Evolutionary conservation across 192 early-diverging fungal genomes (phyloP).

Genomic region (Entrophospora sp.): DNA sequence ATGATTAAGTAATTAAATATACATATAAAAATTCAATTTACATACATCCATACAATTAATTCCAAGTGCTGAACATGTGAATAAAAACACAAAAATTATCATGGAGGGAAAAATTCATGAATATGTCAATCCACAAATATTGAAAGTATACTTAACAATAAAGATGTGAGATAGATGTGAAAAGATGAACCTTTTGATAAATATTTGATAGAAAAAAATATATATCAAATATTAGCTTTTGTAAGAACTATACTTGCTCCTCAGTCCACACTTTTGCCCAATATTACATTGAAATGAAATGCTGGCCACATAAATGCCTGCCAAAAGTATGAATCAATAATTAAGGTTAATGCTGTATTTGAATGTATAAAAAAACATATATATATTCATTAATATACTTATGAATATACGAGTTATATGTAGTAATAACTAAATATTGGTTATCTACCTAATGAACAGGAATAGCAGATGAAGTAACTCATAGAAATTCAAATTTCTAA

Average conservation of each 20-base stretch:
- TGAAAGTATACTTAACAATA: conserved; percentile 56
- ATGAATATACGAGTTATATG: too few relatives aligned
- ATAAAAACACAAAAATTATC: conserved; percentile 47
- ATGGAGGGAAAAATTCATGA: conserved; percentile 47
- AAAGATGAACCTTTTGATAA: conserved; percentile 42
- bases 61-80: conserved; percentile 79
- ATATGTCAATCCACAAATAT: conserved; percentile 34
- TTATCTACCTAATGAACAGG: conserved; percentile 21
- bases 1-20: background rate
- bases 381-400: too few relatives aligned
- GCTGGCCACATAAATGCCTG: conserved; percentile 61
- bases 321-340: conserved; percentile 76
- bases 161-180: conserved; percentile 57
- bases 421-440: background rate
- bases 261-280: conserved; percentile 58
- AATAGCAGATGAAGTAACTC: conserved; percentile 19
- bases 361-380: conserved; percentile 12
- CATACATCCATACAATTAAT: conserved; percentile 49
- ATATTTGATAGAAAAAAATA: background rate
- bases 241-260: conserved; percentile 33
- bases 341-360: conserved; percentile 33
- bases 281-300: conserved; percentile 67
- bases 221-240: background rate
- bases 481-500: conserved; percentile 21
- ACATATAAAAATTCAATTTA: conserved; percentile 3